phyloP scores from a whole-genome alignment of 305 asterid genomes.

The Fraxinus baroniana region DNA sequence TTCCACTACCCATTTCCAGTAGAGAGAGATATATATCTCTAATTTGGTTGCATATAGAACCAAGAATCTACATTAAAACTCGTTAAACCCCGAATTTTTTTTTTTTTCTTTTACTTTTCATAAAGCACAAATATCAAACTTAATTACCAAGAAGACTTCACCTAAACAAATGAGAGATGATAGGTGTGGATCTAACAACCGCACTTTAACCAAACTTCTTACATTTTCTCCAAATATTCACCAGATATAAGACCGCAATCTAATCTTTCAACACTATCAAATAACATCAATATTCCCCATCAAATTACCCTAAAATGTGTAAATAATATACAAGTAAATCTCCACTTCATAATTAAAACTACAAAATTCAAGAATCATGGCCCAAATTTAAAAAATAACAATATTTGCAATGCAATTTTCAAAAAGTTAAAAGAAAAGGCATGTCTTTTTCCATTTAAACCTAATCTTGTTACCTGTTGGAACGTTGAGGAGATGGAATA shows the following conservation, averaged over 20 bases:
- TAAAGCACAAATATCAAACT: background rate
- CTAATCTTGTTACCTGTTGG: constrained; percentile 47
- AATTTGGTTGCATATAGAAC: background rate
- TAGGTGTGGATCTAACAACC: constrained; percentile 34
- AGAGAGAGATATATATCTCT: background rate
- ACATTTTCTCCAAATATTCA: constrained; percentile 21
- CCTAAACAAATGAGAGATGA: constrained; percentile 7
- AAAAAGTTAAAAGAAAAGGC: constrained; percentile 14
- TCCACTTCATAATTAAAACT: background rate
- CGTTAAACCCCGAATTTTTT: background rate
- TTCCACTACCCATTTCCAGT: background rate
- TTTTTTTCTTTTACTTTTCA: background rate
- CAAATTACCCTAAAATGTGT: background rate
- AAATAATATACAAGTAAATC: background rate
- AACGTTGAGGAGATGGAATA: constrained; percentile 66
- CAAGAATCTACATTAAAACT: background rate
- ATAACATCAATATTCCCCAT: background rate
- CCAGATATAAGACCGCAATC: constrained; percentile 17
- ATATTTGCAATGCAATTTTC: background rate
- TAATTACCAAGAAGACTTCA: constrained; percentile 13
- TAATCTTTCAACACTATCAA: constrained; percentile 9
- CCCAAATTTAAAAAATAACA: background rate
- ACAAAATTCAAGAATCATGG: background rate
- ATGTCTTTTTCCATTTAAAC: background rate
- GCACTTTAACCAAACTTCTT: constrained; percentile 22